Percentiles rank a stretch among this genome's conserved stretches.
Conservation (phyloP, 352 stramenopile species). For the Globisporangium radiosum region DNA sequence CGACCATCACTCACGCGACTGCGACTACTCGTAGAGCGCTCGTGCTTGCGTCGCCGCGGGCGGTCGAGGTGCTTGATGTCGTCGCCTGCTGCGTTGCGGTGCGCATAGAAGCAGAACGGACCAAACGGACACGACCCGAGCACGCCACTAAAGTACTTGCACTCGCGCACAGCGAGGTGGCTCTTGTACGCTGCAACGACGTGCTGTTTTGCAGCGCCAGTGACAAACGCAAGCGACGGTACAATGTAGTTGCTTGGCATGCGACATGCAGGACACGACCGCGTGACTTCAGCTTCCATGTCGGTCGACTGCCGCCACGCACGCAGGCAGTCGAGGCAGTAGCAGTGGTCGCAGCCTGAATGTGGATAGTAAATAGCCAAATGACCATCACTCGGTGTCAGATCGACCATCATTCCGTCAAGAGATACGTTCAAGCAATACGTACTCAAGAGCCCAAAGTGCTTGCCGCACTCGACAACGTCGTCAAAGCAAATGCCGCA, state of each 20-base stretch:
- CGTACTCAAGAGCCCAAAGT: conserved; percentile 74
- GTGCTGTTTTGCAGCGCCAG: conserved; percentile 43
- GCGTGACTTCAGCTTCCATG: conserved; percentile 64
- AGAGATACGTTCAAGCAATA: not conserved
- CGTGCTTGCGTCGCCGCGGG: conserved; percentile 15
- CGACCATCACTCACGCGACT: conserved; percentile 11
- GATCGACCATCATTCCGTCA: no score
- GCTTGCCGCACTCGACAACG: conserved; percentile 65
- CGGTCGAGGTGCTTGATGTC: conserved; percentile 69
- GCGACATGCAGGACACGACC: conserved; percentile 57
- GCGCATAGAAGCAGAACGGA: conserved; percentile 70
- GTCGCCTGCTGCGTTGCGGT: conserved; percentile 42
- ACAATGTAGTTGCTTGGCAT: conserved; percentile 71
- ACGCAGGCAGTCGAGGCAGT: conserved; percentile 67
- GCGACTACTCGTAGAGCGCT: conserved; percentile 1
- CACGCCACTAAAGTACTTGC: conserved; percentile 73
- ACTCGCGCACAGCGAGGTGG: conserved; percentile 65
- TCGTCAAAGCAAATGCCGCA: conserved; percentile 84
- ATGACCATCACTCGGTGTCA: no score
- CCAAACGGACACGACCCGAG: conserved; percentile 71
- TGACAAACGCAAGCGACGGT: conserved; percentile 72
- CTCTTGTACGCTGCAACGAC: conserved; percentile 68
- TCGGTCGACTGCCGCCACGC: conserved; percentile 69
- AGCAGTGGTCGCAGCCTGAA: conserved; percentile 65
- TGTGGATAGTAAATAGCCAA: no score